phyloP scores from a whole-genome alignment of 2,329 filamentous ascomycete species.

The Penicillium palitans region DNA sequence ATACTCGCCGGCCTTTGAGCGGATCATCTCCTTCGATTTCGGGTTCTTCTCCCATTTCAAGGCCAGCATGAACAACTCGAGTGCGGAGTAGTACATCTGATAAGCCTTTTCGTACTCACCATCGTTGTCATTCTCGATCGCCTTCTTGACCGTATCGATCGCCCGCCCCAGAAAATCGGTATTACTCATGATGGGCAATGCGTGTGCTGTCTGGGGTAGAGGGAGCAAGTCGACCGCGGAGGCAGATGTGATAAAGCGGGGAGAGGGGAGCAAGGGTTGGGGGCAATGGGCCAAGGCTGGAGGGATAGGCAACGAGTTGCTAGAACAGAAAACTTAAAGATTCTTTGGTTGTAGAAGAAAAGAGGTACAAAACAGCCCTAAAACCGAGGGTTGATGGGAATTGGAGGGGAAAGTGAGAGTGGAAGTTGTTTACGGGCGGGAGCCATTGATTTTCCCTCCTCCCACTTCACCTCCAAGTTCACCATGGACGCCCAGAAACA shows the following conservation, averaged over 20 bases:
- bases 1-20: slow-evolving; percentile 91
- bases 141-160: slow-evolving; percentile 95
- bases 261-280: slow-evolving; percentile 15
- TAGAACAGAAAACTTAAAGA: slow-evolving; percentile 2
- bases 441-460: slow-evolving; percentile 31
- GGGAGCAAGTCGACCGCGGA: slow-evolving; percentile 24
- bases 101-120: slow-evolving; percentile 98
- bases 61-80: slow-evolving; percentile 98
- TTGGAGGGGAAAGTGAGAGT: slow-evolving; percentile 24
- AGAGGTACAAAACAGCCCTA: not conserved
- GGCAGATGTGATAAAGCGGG: slow-evolving; percentile 23
- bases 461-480: slow-evolving; percentile 26
- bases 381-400: slow-evolving; percentile 12
- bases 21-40: slow-evolving; percentile 95
- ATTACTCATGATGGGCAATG: slow-evolving; percentile 71
- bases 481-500: slow-evolving; percentile 65
- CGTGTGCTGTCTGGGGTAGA: slow-evolving; percentile 12
- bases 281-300: slow-evolving; percentile 9
- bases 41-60: slow-evolving; percentile 99
- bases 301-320: slow-evolving; percentile 15
- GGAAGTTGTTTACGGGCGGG: slow-evolving; percentile 30
- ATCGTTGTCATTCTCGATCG: slow-evolving; percentile 92
- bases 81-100: slow-evolving; percentile 89
- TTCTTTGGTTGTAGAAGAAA: not conserved
- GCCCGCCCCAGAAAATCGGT: slow-evolving; percentile 96